Conservation (phyloP, 2,329 filamentous ascomycete genomes). For the Helotiales sp. region DNA sequence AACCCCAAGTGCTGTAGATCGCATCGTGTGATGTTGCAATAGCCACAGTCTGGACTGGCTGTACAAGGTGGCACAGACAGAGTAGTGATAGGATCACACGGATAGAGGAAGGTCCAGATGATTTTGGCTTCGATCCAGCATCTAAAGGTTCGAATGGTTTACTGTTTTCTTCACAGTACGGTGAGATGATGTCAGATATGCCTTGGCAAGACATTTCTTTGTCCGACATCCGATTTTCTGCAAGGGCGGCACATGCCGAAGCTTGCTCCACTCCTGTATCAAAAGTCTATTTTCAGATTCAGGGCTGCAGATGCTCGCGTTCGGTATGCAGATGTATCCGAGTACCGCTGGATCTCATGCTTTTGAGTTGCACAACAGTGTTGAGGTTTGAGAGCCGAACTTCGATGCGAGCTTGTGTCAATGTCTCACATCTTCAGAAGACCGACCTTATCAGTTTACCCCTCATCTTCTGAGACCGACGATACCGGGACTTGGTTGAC, state of each 20-base stretch:
- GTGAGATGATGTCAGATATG: neutral
- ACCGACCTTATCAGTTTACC: neutral
- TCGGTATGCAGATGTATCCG: neutral
- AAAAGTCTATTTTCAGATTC: neutral
- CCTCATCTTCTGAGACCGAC: neutral
- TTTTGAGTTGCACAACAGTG: neutral
- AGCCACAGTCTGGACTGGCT: too few species aligned
- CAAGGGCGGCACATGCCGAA: neutral
- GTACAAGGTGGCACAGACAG: too few species aligned
- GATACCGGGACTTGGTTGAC: neutral
- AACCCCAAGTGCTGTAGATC: too few species aligned
- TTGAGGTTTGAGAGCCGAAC: too few species aligned
- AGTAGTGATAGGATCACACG: too few species aligned
- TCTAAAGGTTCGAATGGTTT: neutral
- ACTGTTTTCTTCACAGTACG: neutral
- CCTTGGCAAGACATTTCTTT: neutral
- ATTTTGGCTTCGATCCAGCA: too few species aligned
- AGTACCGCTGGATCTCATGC: neutral
- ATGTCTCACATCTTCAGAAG: neutral
- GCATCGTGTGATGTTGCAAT: too few species aligned
- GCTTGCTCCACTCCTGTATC: neutral
- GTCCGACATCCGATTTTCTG: neutral
- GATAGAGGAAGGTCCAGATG: too few species aligned
- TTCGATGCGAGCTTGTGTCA: neutral
- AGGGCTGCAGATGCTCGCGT: neutral